phyloP scores from a whole-genome alignment of 305 asterid species.

The Fraxinus xanthoxyloides region DNA sequence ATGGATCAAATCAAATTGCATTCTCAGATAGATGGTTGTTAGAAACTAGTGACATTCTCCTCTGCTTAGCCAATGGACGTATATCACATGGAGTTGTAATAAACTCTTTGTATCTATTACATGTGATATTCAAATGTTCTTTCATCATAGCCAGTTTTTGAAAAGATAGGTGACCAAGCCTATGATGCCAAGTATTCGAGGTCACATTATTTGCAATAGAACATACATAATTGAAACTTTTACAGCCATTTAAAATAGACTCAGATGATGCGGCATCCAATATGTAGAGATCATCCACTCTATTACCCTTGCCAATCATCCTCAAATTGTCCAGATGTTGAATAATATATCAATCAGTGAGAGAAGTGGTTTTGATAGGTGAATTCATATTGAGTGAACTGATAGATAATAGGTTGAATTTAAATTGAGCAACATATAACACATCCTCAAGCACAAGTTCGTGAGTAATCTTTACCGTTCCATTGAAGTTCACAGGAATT shows the following conservation, averaged over 20 bases:
- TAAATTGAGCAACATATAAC: neutral
- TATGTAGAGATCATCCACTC: neutral
- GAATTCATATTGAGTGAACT: neutral
- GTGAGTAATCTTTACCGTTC: too few relatives aligned
- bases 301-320: neutral
- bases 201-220: neutral
- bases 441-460: too few relatives aligned
- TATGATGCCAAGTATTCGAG: neutral
- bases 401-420: neutral
- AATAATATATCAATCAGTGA: neutral
- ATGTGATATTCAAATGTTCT: neutral
- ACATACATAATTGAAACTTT: neutral
- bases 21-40: neutral
- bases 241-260: neutral
- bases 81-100: neutral
- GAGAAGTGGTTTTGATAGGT: neutral
- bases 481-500: too few relatives aligned
- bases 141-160: neutral
- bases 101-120: neutral
- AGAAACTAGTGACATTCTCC: neutral
- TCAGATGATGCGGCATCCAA: neutral
- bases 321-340: neutral
- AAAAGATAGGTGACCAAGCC: neutral
- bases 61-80: neutral
- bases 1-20: neutral